Conservation (phyloP, 345 rosid species). For the Litchi chinensis region DNA sequence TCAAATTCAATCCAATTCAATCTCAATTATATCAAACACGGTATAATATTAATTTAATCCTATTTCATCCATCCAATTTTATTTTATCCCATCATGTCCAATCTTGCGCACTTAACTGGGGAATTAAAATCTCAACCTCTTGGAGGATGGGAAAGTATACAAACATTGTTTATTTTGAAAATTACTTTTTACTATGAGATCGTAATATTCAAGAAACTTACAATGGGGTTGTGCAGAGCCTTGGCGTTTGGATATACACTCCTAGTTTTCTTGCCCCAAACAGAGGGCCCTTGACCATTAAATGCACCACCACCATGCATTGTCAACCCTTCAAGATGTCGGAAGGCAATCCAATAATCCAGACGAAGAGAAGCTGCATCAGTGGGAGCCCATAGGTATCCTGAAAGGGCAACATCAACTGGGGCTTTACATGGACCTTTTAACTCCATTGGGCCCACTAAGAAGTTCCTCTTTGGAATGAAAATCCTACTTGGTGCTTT, state of each 20-base stretch:
- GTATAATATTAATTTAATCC: too few species aligned
- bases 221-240: neutral
- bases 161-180: too few species aligned
- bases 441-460: neutral
- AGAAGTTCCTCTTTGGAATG: conserved; percentile 25
- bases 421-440: conserved; percentile 31
- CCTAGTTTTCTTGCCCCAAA: conserved; percentile 17
- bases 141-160: too few species aligned
- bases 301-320: conserved; percentile 18
- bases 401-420: conserved; percentile 14
- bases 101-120: too few species aligned
- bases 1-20: too few species aligned
- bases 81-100: too few species aligned
- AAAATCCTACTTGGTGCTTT: neutral
- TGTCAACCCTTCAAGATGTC: conserved; percentile 10
- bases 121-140: too few species aligned
- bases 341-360: conserved; percentile 20
- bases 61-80: too few species aligned
- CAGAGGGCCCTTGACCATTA: conserved; percentile 21
- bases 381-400: conserved; percentile 25
- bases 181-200: too few species aligned
- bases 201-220: neutral
- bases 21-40: too few species aligned
- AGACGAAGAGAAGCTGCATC: neutral
- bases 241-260: conserved; percentile 10